These are phyloP conservation scores for Ascocoryne sarcoides DNA, from an alignment of 2,329 filamentous ascomycete species.

Conservation along the genomic window DNA sequence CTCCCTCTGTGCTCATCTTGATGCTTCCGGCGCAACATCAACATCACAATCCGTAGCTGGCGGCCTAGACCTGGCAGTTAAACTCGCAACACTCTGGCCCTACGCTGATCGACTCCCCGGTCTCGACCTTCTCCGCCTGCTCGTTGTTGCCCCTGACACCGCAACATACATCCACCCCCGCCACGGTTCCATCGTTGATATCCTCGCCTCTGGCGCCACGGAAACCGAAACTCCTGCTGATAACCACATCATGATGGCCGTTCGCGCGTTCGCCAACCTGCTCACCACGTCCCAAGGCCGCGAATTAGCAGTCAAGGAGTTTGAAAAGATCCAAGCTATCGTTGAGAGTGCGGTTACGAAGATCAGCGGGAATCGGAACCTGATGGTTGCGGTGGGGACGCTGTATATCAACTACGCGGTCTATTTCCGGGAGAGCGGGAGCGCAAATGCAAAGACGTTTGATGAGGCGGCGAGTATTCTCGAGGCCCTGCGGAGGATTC, in stretches of 20 bases:
- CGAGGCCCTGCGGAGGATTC: constrained; percentile 51
- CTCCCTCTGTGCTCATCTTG: constrained; percentile 54
- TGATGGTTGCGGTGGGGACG: constrained; percentile 75
- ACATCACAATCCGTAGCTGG: constrained; percentile 38
- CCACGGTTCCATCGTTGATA: constrained; percentile 48
- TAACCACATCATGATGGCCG: constrained; percentile 82
- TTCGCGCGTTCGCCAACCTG: constrained; percentile 74
- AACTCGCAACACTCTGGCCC: constrained; percentile 72
- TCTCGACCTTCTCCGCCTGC: constrained; percentile 78
- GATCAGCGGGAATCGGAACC: constrained; percentile 60
- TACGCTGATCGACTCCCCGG: constrained; percentile 71
- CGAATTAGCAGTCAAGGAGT: constrained; percentile 47
- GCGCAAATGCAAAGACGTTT: constrained; percentile 27
- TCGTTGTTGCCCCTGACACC: constrained; percentile 60
- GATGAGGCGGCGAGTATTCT: constrained; percentile 39
- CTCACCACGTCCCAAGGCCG: constrained; percentile 70
- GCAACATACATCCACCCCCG: constrained; percentile 49
- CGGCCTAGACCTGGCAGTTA: constrained; percentile 57
- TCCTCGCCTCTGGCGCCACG: constrained; percentile 50
- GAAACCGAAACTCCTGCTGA: constrained; percentile 50
- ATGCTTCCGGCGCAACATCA: constrained; percentile 35
- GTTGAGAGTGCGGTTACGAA: constrained; percentile 56
- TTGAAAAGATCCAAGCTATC: constrained; percentile 38
- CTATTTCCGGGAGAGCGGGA: constrained; percentile 40
- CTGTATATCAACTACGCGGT: constrained; percentile 80